Evolutionary conservation across 345 rosid species (phyloP), one percentile per base, ranked within the genome.

Genomic region (Odontarrhena argentea): DNA sequence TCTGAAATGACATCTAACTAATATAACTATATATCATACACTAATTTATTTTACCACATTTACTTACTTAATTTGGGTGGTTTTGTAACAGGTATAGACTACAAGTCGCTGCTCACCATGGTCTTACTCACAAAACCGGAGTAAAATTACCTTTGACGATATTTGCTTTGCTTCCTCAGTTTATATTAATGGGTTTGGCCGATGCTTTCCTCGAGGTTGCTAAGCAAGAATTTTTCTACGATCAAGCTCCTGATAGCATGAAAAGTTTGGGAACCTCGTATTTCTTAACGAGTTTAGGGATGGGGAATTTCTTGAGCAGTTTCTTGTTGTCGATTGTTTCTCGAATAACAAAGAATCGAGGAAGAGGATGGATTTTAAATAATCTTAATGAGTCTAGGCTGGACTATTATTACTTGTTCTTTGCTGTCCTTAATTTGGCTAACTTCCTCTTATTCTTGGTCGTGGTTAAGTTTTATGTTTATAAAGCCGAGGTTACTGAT

Each of bases 201-300:
- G 96, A 89, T 73, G 79, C 92, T 0, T 92, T 85, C 60, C 47
- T 92, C 8, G 97, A 83, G 69, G 96, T 88, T 2, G 85, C 92
- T 6, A 88, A 88, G 85, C 70, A 87, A 5, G 95, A 88, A 65
- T 86, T 88, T 80, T 93, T 90, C 81, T 93, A 88, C 24, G 98
- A 93, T 59, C 97, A 93, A 60, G 94, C 97, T 8, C 97, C 96
- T 0, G 97, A 88, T 44, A 75, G 86, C 71, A 90, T 86, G 98
- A 93, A 90, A 80, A 93, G 97, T 65, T 86, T 86, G 1, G 98
- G 96, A 3, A 90, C 96, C 59, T 88, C 92, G 1, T 90, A 86
- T 49, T 25, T 82, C 22, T 76, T 71, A 15, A 78, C 86, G 1
- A 77, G 80, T 58, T 68, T 83, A 8, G 96, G 94, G 1, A 32